phyloP scores from a whole-genome alignment of 805 yeast genomes.

The Saccharomycopsis fermentans region DNA sequence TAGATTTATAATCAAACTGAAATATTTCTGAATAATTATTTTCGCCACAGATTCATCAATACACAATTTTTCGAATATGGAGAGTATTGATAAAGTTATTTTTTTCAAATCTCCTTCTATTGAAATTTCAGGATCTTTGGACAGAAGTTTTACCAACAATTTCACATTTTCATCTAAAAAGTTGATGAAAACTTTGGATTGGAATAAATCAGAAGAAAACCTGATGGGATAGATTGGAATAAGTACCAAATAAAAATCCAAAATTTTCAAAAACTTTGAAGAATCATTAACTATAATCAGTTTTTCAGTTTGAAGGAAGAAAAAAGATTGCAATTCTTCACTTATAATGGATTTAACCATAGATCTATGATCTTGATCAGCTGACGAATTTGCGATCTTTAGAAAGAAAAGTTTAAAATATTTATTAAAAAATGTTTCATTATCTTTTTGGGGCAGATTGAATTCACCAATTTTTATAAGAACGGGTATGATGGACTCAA shows the following conservation, averaged over 20 bases:
- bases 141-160: background rate
- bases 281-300: background rate
- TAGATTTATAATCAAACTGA: conserved; percentile 7
- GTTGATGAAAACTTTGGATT: conserved; percentile 6
- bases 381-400: background rate
- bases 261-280: background rate
- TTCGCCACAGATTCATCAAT: conserved; percentile 10
- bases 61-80: conserved; percentile 8
- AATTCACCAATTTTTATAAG: background rate
- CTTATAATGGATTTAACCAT: background rate
- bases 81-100: conserved; percentile 5
- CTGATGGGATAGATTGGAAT: conserved; percentile 9
- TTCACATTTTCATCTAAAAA: conserved; percentile 10
- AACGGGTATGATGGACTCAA: background rate
- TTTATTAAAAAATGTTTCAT: background rate
- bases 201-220: conserved; percentile 7
- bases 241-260: conserved; percentile 9
- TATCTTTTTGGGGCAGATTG: background rate
- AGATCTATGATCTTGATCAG: background rate
- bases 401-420: background rate
- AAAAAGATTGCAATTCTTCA: conserved; percentile 5
- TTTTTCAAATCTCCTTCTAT: background rate
- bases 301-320: background rate
- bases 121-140: background rate
- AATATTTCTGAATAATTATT: conserved; percentile 7